Evolutionary conservation across 257 asterid genomes (phyloP).

Genomic region (Euphrasia confusa): DNA sequence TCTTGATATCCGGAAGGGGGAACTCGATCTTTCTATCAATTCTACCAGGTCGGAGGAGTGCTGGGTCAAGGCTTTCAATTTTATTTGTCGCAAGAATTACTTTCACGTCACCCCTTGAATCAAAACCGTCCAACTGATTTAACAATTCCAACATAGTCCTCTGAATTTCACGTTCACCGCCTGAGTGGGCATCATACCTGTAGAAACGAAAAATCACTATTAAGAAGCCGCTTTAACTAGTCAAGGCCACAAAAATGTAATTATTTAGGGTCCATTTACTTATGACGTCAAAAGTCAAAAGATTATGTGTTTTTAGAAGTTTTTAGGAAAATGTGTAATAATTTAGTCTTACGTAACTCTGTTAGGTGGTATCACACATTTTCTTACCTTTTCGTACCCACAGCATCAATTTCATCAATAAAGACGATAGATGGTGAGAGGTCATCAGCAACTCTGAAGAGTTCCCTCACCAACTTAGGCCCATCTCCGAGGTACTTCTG

Average conservation of each 20-base stretch:
- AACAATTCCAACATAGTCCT: slow-evolving; percentile 89
- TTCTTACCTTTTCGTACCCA: slow-evolving; percentile 78
- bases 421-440: slow-evolving; percentile 92
- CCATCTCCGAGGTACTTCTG: slow-evolving; percentile 97
- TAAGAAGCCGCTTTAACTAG: slow-evolving; percentile 14
- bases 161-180: slow-evolving; percentile 98
- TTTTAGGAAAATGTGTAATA: too few species aligned
- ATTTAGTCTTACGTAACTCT: too few species aligned
- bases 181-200: slow-evolving; percentile 94
- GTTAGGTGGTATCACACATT: too few species aligned
- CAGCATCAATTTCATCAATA: slow-evolving; percentile 91
- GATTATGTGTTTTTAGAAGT: too few species aligned
- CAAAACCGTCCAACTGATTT: slow-evolving; percentile 91
- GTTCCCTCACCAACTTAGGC: slow-evolving; percentile 93
- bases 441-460: slow-evolving; percentile 93
- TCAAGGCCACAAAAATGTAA: slow-evolving; percentile 4
- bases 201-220: slow-evolving; percentile 14
- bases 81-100: slow-evolving; percentile 91
- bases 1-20: slow-evolving; percentile 89
- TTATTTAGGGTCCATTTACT: background rate
- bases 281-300: too few species aligned
- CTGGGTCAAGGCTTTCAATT: slow-evolving; percentile 89
- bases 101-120: slow-evolving; percentile 92
- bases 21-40: slow-evolving; percentile 86
- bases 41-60: slow-evolving; percentile 88